Percentiles rank a stretch among this genome's conserved stretches.
Conservation (phyloP, 2,329 filamentous ascomycete genomes). For the Fusarium pseudocircinatum region DNA sequence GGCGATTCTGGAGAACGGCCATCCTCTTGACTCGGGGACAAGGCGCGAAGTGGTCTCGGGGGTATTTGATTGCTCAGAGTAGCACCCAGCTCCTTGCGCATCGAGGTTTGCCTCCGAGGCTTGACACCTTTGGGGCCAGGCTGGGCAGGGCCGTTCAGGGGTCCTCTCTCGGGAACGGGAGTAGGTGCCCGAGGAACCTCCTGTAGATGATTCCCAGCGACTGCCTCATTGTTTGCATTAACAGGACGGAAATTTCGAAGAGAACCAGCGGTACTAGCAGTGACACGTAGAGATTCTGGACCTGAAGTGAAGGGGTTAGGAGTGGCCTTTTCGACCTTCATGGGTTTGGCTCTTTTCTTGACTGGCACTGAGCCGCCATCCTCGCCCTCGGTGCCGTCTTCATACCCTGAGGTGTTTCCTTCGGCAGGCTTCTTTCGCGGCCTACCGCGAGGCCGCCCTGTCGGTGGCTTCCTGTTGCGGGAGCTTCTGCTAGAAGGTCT, state of each 20-base stretch:
- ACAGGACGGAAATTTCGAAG: constrained; percentile 85
- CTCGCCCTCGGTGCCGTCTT: constrained; percentile 71
- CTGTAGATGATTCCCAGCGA: constrained; percentile 66
- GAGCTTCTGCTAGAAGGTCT: constrained; percentile 70
- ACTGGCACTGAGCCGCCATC: constrained; percentile 53
- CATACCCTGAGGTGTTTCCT: constrained; percentile 79
- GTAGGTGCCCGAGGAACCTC: constrained; percentile 81
- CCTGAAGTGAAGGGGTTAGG: constrained; percentile 76
- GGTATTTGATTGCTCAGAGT: constrained; percentile 57
- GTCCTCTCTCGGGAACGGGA: constrained; percentile 68
- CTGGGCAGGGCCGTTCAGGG: constrained; percentile 44
- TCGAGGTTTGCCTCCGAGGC: constrained; percentile 69
- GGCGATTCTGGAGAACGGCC: constrained; percentile 65
- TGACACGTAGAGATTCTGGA: constrained; percentile 85
- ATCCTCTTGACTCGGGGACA: constrained; percentile 59
- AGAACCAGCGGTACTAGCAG: constrained; percentile 89
- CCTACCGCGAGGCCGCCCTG: constrained; percentile 65
- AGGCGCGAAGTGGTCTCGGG: constrained; percentile 51
- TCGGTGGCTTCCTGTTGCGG: constrained; percentile 53
- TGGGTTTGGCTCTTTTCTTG: constrained; percentile 82
- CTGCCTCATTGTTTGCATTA: constrained; percentile 57
- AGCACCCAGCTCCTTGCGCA: constrained; percentile 61
- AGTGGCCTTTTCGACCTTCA: constrained; percentile 76
- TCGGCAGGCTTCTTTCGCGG: constrained; percentile 64
- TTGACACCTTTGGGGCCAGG: constrained; percentile 43